Percentiles rank a stretch among this genome's conserved stretches.
phyloP scores from a whole-genome alignment of 768 basidiomycete species.

The Termitomyces titanicus region DNA sequence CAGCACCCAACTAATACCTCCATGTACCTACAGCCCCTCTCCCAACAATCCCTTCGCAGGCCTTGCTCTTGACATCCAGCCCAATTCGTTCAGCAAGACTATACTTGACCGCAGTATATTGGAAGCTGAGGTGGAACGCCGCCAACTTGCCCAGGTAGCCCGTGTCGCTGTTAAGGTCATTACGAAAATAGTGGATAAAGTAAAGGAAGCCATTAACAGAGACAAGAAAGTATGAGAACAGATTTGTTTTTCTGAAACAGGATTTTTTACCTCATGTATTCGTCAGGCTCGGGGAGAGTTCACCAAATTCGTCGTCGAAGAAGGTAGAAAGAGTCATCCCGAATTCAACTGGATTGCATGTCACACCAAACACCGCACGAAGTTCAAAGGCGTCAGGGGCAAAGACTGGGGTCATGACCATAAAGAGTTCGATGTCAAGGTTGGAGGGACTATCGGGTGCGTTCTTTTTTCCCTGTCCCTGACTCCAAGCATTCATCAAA shows the following conservation, averaged over 20 bases:
- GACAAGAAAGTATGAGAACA: conserved; percentile 8
- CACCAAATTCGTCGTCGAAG: conserved; percentile 1
- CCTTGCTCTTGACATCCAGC: background rate
- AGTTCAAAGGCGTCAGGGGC: conserved; percentile 17
- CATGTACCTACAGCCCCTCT: background rate
- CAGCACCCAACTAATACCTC: conserved; percentile 1
- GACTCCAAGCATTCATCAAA: background rate
- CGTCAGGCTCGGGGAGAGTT: conserved; percentile 8
- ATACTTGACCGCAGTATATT: background rate
- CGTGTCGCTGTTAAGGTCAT: conserved; percentile 6
- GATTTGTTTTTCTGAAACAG: background rate
- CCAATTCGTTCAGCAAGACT: background rate
- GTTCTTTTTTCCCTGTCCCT: background rate
- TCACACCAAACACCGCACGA: conserved; percentile 18
- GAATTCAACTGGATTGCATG: conserved; percentile 18
- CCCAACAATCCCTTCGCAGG: conserved; percentile 10
- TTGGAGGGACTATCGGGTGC: conserved; percentile 15
- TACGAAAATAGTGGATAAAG: background rate
- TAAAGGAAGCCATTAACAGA: conserved; percentile 4
- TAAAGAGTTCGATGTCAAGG: conserved; percentile 19
- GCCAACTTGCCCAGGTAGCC: conserved; percentile 1
- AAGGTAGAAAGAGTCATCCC: conserved; percentile 4
- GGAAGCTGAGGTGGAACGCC: conserved; percentile 6
- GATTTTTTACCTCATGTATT: background rate
- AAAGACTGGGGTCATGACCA: conserved; percentile 23